Conservation (phyloP, 306 rosid genomes). For the Lathyrus sativus region DNA sequence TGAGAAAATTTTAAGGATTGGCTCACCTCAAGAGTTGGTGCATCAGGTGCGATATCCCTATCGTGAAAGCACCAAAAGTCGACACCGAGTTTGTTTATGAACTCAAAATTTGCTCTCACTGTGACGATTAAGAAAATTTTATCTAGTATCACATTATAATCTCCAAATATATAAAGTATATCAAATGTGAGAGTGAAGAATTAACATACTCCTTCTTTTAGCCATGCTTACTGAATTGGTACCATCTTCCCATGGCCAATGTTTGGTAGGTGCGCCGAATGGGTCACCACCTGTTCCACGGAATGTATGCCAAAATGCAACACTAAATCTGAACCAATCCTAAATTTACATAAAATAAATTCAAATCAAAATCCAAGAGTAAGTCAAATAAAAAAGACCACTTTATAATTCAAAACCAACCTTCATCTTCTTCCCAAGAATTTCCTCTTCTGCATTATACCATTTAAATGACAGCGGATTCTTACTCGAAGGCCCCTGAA, state of each 20-base stretch:
- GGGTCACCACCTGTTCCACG: constrained; percentile 93
- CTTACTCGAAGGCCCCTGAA: constrained; percentile 89
- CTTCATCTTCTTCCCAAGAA: constrained; percentile 96
- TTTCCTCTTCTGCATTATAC: constrained; percentile 84
- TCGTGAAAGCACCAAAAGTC: constrained; percentile 95
- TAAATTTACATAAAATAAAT: constrained; percentile 33
- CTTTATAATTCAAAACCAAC: too few relatives aligned
- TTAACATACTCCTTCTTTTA: constrained; percentile 81
- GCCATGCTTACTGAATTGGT: constrained; percentile 90
- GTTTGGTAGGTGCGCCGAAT: constrained; percentile 83
- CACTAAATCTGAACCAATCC: constrained; percentile 98
- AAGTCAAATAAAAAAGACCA: neutral
- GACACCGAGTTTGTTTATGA: constrained; percentile 84
- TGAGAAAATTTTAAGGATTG: constrained; percentile 6
- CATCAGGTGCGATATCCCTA: constrained; percentile 93
- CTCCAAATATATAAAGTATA: constrained; percentile 9
- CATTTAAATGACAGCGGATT: constrained; percentile 77
- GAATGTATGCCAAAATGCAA: constrained; percentile 99
- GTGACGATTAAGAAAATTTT: constrained; percentile 32
- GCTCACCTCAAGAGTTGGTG: constrained; percentile 67
- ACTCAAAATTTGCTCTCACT: constrained; percentile 96
- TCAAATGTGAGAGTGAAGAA: constrained; percentile 2
- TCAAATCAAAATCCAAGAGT: constrained; percentile 33
- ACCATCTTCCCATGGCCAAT: constrained; percentile 99
- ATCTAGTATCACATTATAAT: constrained; percentile 6